Conservation (phyloP, 129 eudicot species). For the Logfia minima region DNA sequence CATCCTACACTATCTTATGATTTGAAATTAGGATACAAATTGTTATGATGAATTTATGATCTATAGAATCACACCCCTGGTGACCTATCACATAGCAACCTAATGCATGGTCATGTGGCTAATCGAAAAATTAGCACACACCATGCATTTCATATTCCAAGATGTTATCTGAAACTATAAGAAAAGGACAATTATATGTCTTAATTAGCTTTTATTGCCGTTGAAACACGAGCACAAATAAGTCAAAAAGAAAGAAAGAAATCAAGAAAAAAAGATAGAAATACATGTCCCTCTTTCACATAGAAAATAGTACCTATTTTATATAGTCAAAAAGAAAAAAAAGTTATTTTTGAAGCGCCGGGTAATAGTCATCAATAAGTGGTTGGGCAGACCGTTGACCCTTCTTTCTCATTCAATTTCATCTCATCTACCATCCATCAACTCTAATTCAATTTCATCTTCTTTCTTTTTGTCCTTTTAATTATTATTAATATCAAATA, state of each 20-base stretch:
- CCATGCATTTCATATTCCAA: background rate
- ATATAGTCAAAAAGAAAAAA: too few species aligned
- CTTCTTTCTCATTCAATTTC: slow-evolving; percentile 23
- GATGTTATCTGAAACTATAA: background rate
- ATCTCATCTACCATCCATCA: slow-evolving; percentile 34
- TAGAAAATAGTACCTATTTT: too few species aligned
- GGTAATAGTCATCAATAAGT: slow-evolving; percentile 11
- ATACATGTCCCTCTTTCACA: background rate
- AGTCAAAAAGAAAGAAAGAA: background rate
- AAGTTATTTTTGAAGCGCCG: background rate
- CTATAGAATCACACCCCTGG: too few species aligned
- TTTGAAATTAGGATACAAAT: too few species aligned
- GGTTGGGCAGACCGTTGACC: slow-evolving; percentile 33
- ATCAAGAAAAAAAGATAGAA: too few species aligned
- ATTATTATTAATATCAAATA: too few species aligned
- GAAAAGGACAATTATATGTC: background rate
- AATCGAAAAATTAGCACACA: too few species aligned
- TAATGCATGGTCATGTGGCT: too few species aligned
- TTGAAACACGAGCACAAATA: background rate
- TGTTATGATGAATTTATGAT: too few species aligned
- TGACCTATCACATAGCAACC: too few species aligned
- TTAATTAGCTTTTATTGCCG: background rate
- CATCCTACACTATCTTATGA: too few species aligned
- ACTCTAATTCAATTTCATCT: slow-evolving; percentile 16
- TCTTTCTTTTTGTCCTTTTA: too few species aligned